phyloP scores from a whole-genome alignment of 768 basidiomycete genomes.

The Mycena indigotica region DNA sequence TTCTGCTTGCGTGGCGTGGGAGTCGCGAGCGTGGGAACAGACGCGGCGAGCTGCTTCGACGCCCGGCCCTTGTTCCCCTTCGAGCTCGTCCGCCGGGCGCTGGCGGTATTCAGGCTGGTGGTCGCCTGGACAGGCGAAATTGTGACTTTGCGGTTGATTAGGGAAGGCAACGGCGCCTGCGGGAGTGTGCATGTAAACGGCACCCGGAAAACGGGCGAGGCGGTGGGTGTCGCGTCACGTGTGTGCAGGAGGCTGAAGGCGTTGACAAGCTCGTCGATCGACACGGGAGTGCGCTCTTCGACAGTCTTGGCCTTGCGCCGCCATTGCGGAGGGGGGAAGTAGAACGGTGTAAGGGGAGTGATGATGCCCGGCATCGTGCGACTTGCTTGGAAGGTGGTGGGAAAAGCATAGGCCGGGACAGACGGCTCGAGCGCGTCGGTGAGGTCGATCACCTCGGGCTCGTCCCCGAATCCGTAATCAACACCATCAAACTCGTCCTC shows the following conservation, averaged over 20 bases:
- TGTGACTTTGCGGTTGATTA: constrained; percentile 7
- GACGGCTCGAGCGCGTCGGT: constrained; percentile 14
- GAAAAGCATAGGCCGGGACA: constrained; percentile 28
- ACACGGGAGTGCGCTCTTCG: not conserved
- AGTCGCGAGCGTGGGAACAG: constrained; percentile 24
- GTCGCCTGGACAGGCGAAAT: constrained; percentile 1
- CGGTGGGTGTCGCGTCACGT: not conserved
- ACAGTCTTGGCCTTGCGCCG: not conserved
- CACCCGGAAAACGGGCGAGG: not conserved
- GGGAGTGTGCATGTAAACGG: not conserved
- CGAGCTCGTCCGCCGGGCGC: constrained; percentile 6
- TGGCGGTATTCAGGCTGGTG: constrained; percentile 13
- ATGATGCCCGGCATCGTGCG: not conserved
- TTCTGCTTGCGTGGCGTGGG: constrained; percentile 17
- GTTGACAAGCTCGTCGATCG: not conserved
- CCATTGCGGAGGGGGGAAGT: not conserved
- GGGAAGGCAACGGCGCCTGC: not conserved
- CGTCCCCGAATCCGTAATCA: no score
- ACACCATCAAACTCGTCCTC: constrained; percentile 13
- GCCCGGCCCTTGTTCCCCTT: not conserved
- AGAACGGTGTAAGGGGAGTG: not conserved
- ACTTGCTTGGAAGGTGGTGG: constrained; percentile 15
- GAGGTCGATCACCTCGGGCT: constrained; percentile 13
- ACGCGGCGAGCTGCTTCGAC: constrained; percentile 6
- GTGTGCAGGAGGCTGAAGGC: constrained; percentile 22